phyloP scores from a whole-genome alignment of 805 yeast species.

The Candida sphagnicola region DNA sequence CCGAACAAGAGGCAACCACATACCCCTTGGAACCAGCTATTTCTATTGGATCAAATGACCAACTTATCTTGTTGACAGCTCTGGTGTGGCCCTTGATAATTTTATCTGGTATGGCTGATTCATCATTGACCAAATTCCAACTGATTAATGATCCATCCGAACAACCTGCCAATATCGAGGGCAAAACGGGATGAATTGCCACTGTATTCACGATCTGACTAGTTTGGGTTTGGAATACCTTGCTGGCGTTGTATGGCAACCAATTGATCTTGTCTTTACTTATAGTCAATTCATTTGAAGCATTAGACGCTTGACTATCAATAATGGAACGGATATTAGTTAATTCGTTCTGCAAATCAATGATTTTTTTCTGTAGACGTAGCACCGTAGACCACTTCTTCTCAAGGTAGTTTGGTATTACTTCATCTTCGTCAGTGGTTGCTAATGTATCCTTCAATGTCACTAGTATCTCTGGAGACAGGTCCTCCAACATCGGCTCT shows the following conservation, averaged over 20 bases:
- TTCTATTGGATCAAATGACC: conserved; percentile 42
- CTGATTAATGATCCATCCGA: conserved; percentile 68
- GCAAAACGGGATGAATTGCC: conserved; percentile 72
- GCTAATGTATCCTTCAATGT: conserved; percentile 9
- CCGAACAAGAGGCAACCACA: conserved; percentile 46
- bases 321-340: conserved; percentile 45
- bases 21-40: conserved; percentile 15
- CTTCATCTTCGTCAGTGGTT: conserved; percentile 19
- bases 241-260: conserved; percentile 54
- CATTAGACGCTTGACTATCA: conserved; percentile 21
- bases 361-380: conserved; percentile 67
- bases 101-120: conserved; percentile 53
- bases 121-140: conserved; percentile 63
- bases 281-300: conserved; percentile 7
- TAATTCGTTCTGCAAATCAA: conserved; percentile 64
- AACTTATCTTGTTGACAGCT: conserved; percentile 53
- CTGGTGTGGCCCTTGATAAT: conserved; percentile 75
- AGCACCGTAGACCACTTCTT: conserved; percentile 88
- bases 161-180: conserved; percentile 60
- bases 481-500: conserved; percentile 24
- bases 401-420: conserved; percentile 47
- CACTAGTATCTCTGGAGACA: conserved; percentile 8
- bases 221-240: conserved; percentile 46
- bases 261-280: conserved; percentile 44
- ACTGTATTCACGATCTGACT: conserved; percentile 57